Evolutionary conservation across 169 alveolate species (phyloP).

Genomic region (Neospora caninum): DNA sequence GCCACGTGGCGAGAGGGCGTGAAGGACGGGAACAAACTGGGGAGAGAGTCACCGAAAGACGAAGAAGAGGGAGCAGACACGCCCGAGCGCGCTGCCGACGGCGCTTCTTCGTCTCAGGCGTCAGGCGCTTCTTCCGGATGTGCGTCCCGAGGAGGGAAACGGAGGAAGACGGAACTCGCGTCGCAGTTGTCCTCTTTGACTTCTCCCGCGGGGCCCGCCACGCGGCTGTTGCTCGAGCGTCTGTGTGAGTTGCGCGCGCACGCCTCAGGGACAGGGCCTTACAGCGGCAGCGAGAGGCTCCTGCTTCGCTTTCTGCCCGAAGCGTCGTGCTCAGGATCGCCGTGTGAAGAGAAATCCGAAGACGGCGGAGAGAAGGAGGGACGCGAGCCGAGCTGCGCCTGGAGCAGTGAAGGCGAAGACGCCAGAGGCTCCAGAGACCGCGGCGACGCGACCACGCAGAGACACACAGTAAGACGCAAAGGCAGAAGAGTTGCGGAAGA

Average conservation of each 20-base stretch:
- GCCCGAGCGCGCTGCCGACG: too few relatives aligned
- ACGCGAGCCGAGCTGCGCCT: background rate
- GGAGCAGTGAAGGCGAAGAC: conserved; percentile 33
- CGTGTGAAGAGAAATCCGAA: background rate
- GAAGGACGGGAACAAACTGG: background rate
- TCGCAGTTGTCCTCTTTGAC: background rate
- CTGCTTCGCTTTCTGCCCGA: conserved; percentile 14
- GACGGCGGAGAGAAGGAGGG: background rate
- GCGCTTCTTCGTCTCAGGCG: too few relatives aligned
- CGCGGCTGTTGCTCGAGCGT: background rate
- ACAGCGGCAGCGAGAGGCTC: conserved; percentile 6
- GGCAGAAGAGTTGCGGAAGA: background rate
- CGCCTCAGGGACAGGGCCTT: background rate
- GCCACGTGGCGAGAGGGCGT: background rate
- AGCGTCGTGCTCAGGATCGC: background rate
- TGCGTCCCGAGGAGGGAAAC: background rate
- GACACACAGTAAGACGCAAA: background rate
- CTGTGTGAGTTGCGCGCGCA: background rate
- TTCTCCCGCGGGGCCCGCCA: background rate
- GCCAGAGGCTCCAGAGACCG: conserved; percentile 20
- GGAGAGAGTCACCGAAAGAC: background rate
- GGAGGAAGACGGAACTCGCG: background rate
- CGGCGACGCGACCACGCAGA: background rate
- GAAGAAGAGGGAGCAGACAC: too few relatives aligned
- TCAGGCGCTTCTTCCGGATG: too few relatives aligned